Percentiles rank a stretch among this genome's conserved stretches.
Conservation (phyloP, 495 filamentous ascomycete species). For the Penicillium canescens region DNA sequence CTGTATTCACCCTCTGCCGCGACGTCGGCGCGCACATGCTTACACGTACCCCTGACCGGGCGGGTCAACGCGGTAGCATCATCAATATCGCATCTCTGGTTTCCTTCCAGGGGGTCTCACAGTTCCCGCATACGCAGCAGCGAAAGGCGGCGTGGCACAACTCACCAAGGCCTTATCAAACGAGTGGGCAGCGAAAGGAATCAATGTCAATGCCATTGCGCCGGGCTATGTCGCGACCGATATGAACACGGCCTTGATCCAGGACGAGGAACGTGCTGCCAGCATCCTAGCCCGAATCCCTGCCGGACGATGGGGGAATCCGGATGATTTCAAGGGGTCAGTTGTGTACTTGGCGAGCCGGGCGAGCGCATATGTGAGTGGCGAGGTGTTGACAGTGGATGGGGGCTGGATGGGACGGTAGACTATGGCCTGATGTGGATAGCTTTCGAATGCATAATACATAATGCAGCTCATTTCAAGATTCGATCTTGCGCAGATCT, state of each 20-base stretch:
- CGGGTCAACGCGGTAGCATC: conserved; percentile 67
- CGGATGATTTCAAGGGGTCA: conserved; percentile 87
- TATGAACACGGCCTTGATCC: conserved; percentile 84
- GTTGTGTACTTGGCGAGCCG: conserved; percentile 75
- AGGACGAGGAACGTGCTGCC: conserved; percentile 65
- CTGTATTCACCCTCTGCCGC: conserved; percentile 80
- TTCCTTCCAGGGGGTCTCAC: conserved; percentile 87
- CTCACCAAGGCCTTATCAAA: conserved; percentile 87
- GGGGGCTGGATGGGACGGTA: conserved; percentile 94
- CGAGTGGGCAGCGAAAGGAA: conserved; percentile 77
- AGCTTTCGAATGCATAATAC: too few relatives aligned
- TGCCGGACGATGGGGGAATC: conserved; percentile 79
- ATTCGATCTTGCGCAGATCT: too few relatives aligned
- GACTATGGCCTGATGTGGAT: background rate
- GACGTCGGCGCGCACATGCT: conserved; percentile 88
- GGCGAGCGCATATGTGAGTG: conserved; percentile 79
- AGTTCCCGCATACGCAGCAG: conserved; percentile 87
- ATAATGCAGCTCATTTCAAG: too few relatives aligned
- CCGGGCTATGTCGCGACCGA: conserved; percentile 85
- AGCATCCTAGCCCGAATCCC: conserved; percentile 84
- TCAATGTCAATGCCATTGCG: conserved; percentile 80
- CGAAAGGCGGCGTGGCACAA: conserved; percentile 84
- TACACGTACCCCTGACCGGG: conserved; percentile 48
- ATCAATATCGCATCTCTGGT: conserved; percentile 86
- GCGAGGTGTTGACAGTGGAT: conserved; percentile 80